Conservation (phyloP, 768 basidiomycete genomes). For the Paxillus ammoniavirescens region DNA sequence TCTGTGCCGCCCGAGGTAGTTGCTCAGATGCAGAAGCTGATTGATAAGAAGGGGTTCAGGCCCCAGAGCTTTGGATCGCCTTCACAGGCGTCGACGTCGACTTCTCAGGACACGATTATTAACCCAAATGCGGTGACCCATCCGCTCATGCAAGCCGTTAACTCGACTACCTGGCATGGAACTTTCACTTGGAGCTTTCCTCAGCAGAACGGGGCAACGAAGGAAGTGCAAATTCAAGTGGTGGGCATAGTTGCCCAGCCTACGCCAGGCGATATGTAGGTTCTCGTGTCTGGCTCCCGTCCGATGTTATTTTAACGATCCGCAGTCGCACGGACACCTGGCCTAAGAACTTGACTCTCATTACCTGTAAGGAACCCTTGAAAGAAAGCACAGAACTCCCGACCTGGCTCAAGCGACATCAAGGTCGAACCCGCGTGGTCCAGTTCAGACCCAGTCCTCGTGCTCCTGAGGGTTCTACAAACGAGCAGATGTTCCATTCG, state of each 20-base stretch:
- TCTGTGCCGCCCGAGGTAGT: conserved; percentile 18
- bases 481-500: conserved; percentile 42
- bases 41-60: conserved; percentile 42
- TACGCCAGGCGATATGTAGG: conserved; percentile 35
- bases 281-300: conserved; percentile 1
- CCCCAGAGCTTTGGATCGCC: conserved; percentile 18
- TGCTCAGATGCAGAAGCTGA: conserved; percentile 48
- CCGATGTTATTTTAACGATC: conserved; percentile 3
- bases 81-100: conserved; percentile 18
- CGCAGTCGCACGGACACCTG: conserved; percentile 51
- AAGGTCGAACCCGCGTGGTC: conserved; percentile 36
- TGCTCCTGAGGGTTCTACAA: conserved; percentile 34
- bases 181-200: conserved; percentile 41
- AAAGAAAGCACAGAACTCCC: conserved; percentile 41
- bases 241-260: conserved; percentile 21
- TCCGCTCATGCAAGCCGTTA: conserved; percentile 3
- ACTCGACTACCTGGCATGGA: conserved; percentile 45
- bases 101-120: conserved; percentile 8
- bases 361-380: conserved; percentile 39
- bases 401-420: conserved; percentile 46
- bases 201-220: conserved; percentile 30
- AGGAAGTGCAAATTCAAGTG: conserved; percentile 40
- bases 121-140: conserved; percentile 2
- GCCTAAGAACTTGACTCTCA: conserved; percentile 46
- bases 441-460: conserved; percentile 36